These are phyloP conservation scores for Ilex asprella DNA, from an alignment of 257 asterid species.

Conservation along the genomic window DNA sequence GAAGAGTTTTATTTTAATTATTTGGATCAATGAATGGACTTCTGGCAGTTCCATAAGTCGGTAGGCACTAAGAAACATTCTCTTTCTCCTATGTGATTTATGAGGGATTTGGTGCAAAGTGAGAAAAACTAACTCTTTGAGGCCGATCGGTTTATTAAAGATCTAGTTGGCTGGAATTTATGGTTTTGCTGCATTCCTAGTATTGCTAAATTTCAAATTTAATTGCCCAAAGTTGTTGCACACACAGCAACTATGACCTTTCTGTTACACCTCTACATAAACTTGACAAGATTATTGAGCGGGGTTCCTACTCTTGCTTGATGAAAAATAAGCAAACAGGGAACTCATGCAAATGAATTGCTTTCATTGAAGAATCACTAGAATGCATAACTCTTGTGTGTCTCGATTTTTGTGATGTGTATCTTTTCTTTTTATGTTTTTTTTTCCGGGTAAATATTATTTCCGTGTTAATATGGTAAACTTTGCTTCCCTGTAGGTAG, in stretches of 20 bases:
- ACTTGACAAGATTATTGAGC: not conserved
- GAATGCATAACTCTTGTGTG: not conserved
- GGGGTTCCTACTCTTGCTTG: too few relatives aligned
- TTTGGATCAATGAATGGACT: slow-evolving; percentile 1
- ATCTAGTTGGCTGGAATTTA: too few relatives aligned
- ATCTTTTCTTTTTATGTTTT: not conserved
- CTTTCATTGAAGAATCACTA: not conserved
- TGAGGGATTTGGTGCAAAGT: not conserved
- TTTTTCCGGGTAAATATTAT: too few relatives aligned
- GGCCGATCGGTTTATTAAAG: not conserved
- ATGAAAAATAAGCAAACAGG: too few relatives aligned
- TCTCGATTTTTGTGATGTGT: not conserved
- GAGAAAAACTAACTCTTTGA: not conserved
- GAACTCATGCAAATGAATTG: not conserved
- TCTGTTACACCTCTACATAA: too few relatives aligned
- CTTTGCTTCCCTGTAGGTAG: slow-evolving; percentile 46
- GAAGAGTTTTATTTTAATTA: slow-evolving; percentile 4
- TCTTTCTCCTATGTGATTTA: not conserved
- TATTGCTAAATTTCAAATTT: too few relatives aligned
- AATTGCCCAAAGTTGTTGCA: too few relatives aligned
- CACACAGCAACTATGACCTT: too few relatives aligned
- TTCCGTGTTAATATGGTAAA: not conserved
- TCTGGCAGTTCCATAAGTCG: not conserved
- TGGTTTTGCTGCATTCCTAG: too few relatives aligned
- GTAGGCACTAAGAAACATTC: not conserved